phyloP scores from a whole-genome alignment of 139 green algal species.

The Chlamydomonas asymmetrica region DNA sequence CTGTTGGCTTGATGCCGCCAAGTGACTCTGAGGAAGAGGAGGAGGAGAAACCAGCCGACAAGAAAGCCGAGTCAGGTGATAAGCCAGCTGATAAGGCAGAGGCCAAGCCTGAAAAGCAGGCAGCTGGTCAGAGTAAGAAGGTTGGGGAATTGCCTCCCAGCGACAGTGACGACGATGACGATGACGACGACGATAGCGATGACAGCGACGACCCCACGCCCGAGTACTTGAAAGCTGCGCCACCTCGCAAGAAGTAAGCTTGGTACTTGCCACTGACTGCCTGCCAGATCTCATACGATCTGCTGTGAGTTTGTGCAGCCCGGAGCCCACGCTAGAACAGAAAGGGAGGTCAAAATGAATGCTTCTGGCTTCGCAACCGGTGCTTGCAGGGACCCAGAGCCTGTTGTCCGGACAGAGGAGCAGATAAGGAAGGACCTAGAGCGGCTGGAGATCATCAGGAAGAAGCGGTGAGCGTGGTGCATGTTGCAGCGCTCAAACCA shows the following conservation, averaged over 20 bases:
- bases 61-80: constrained; percentile 1
- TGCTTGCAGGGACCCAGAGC: no score
- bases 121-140: constrained; percentile 1
- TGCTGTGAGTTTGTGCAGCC: no score
- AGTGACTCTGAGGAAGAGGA: constrained; percentile 66
- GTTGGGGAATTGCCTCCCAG: constrained; percentile 24
- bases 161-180: constrained; percentile 15
- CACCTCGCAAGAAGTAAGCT: constrained; percentile 48
- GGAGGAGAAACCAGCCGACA: constrained; percentile 44
- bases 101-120: constrained; percentile 13
- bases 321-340: no score
- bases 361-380: no score
- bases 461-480: constrained; percentile 58
- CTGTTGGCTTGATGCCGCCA: constrained; percentile 74
- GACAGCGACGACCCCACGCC: constrained; percentile 34
- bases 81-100: constrained; percentile 19
- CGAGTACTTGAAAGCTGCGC: constrained; percentile 39
- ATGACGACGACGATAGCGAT: constrained; percentile 15
- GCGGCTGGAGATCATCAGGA: constrained; percentile 68
- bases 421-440: constrained; percentile 74
- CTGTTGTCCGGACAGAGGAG: constrained; percentile 49
- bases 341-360: no score
- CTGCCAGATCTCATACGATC: no score
- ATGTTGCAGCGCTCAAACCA: background rate
- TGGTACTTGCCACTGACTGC: no score